These are phyloP conservation scores for Harringtonia aguacate DNA, from an alignment of 2,329 filamentous ascomycete genomes.

Conservation along the genomic window DNA sequence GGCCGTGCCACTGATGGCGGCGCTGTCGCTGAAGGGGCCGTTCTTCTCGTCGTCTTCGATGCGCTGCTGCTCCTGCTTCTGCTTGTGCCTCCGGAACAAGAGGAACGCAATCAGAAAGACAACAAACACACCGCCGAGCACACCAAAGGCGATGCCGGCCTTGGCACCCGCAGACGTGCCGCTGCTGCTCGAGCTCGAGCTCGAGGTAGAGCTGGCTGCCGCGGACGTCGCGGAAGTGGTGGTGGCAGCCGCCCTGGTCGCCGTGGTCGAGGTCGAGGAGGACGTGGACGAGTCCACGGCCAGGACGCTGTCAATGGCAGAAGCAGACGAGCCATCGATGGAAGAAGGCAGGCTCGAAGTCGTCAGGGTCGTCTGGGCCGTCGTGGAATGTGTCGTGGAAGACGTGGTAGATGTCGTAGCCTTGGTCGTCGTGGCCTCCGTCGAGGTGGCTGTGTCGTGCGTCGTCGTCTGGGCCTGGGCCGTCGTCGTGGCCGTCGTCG, in stretches of 20 bases:
- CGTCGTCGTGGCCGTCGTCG: not conserved
- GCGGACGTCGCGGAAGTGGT: not conserved
- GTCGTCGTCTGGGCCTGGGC: slow-evolving; percentile 3
- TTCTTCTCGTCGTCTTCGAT: slow-evolving; percentile 56
- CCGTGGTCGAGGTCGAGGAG: not conserved
- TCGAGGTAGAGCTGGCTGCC: not conserved
- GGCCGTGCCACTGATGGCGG: slow-evolving; percentile 3
- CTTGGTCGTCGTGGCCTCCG: not conserved
- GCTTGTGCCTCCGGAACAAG: slow-evolving; percentile 59
- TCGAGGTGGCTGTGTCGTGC: not conserved
- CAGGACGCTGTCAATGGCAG: slow-evolving; percentile 5
- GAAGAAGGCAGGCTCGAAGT: not conserved
- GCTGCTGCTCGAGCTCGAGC: not conserved
- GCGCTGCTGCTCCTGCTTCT: slow-evolving; percentile 44
- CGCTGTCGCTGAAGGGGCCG: slow-evolving; percentile 23
- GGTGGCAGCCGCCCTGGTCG: not conserved
- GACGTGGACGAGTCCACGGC: slow-evolving; percentile 8
- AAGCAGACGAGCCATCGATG: not conserved
- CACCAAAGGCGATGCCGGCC: slow-evolving; percentile 77
- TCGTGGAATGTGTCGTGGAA: not conserved
- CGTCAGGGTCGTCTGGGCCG: not conserved
- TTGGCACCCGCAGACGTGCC: slow-evolving; percentile 36
- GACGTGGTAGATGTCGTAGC: not conserved
- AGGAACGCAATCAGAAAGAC: slow-evolving; percentile 61
- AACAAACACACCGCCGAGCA: slow-evolving; percentile 57